phyloP scores from a whole-genome alignment of 257 asterid genomes.

The Solanum chmielewskii region DNA sequence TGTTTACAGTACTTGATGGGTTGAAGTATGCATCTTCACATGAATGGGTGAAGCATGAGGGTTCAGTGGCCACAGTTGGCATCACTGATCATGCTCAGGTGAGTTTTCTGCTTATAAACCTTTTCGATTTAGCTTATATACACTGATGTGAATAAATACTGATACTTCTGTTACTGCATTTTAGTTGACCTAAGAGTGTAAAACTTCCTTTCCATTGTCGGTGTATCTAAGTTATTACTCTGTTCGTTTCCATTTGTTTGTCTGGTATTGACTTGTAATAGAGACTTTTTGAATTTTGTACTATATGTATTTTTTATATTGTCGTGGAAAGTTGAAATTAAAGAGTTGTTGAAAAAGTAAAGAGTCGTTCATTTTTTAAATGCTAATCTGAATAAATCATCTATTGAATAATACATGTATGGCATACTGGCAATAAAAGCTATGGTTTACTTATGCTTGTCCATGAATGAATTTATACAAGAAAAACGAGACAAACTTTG shows the following conservation, averaged over 20 bases:
- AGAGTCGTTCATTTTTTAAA: neutral
- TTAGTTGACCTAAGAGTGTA: neutral
- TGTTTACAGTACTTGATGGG: slow-evolving; percentile 60
- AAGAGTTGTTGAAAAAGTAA: neutral
- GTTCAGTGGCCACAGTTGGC: slow-evolving; percentile 72
- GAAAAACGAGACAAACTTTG: neutral
- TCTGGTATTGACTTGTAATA: neutral
- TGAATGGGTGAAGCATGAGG: slow-evolving; percentile 96
- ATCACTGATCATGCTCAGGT: slow-evolving; percentile 96
- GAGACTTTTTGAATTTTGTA: neutral
- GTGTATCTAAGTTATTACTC: neutral
- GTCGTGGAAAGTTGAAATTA: neutral
- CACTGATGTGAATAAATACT: neutral
- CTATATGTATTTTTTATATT: neutral
- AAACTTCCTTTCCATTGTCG: neutral
- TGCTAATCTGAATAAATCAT: neutral
- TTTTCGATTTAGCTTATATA: neutral
- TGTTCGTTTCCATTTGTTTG: neutral
- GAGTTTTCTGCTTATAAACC: neutral
- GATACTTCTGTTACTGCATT: neutral
- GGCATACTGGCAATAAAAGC: neutral
- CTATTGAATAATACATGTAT: neutral
- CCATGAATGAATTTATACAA: neutral
- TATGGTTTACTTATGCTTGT: neutral
- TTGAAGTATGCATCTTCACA: slow-evolving; percentile 67